Base-by-base conservation (phyloP, 805 yeast genomes). In the Saccharomyces kudriavzevii region DNA sequence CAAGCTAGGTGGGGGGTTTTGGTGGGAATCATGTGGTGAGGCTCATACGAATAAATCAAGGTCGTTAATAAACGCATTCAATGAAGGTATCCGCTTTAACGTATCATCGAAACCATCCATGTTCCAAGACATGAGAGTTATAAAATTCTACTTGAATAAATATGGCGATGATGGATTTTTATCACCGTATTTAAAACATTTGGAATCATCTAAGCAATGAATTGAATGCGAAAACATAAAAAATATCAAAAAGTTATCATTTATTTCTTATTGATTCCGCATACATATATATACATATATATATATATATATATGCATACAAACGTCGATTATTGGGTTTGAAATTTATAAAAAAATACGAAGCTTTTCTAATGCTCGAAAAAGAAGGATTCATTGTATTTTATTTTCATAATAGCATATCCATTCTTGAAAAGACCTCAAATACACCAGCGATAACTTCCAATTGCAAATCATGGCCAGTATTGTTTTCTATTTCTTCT, bases 11-110 rank as follows among this genome's bases (percentile, higher is more conserved):
- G 98, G 99, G 0, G 96, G 87, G 0, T 84, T 94, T 81, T 91
- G 88, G 85, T 92, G 98, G 98, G 97, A 92, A 62, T 84, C 96
- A 0, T 77, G 84, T 54, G 96, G 96, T 1, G 96, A 89, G 62
- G 61, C 69, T 2, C 63, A 69, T 49, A 31, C 40, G 1, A 60
- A 72, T 48, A 59, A 62, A 2, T 51, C 62, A 1, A 61, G 73
- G 35, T 78, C 83, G 0, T 64, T 82, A 27, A 60, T 83, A 9
- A 55, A 65, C n/a, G 70, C 69, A 3, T 83, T 80, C 69, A 77
- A 78, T 4, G 49, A 58, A 17, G 60, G 58, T 4, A n/a, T 69
- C 24, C 57, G 59, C 10, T 61, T 57, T 10, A 43, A 60, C 6
- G 40, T 29, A n/a, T 58, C 56, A 25, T 14, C 40, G 9, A 43